These are phyloP conservation scores for Amanita polypyramis DNA, from an alignment of 768 basidiomycete species.

Conservation along the genomic window DNA sequence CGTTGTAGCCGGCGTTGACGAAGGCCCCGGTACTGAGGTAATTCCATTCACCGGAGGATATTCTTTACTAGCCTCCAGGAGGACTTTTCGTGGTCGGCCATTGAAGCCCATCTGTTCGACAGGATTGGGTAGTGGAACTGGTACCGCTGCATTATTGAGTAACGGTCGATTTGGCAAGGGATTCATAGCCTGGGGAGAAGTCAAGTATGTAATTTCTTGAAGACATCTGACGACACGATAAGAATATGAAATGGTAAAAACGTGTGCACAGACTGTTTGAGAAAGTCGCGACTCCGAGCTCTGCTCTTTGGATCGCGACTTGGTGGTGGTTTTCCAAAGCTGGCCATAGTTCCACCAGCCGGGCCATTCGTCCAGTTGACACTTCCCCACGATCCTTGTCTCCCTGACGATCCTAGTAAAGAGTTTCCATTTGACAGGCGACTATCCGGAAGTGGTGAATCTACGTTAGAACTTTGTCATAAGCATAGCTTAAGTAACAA, in stretches of 20 bases:
- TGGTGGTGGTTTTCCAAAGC: constrained; percentile 59
- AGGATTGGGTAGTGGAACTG: constrained; percentile 58
- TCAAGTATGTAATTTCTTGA: constrained; percentile 96
- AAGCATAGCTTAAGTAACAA: constrained; percentile 1
- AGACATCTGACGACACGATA: constrained; percentile 52
- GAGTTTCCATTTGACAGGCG: constrained; percentile 55
- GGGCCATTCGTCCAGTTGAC: constrained; percentile 38
- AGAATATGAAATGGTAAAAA: not conserved
- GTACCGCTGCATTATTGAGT: constrained; percentile 51
- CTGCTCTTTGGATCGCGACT: constrained; percentile 94
- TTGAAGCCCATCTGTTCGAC: constrained; percentile 70
- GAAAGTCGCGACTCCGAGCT: constrained; percentile 89
- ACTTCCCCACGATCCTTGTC: constrained; percentile 49
- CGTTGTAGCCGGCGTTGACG: constrained; percentile 35
- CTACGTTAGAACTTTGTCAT: constrained; percentile 28
- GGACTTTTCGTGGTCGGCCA: constrained; percentile 70
- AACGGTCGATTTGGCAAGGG: constrained; percentile 85
- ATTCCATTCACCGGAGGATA: constrained; percentile 57
- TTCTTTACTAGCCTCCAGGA: constrained; percentile 70
- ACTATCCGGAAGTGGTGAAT: constrained; percentile 63
- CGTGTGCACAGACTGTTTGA: constrained; percentile 71
- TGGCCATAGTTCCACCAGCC: constrained; percentile 30
- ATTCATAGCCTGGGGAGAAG: constrained; percentile 95
- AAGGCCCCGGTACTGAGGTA: constrained; percentile 39
- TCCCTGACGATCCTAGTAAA: constrained; percentile 31